Evolutionary conservation across 148 eudicot species (phyloP).

Genomic region (Vaccinium myrtillus): DNA sequence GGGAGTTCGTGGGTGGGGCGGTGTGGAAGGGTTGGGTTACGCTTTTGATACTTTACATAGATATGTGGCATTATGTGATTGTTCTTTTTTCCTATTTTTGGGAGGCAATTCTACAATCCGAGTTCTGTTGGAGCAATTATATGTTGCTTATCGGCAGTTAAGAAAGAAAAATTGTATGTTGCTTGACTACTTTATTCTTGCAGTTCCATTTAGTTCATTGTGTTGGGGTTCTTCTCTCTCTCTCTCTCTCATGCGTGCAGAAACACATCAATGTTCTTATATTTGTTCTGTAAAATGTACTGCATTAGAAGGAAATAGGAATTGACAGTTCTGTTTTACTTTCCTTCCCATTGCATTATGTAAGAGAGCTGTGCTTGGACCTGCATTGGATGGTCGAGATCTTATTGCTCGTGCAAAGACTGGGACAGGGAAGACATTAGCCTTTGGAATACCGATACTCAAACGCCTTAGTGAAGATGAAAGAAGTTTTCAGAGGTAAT

Average conservation of each 20-base stretch:
- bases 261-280: too few species aligned
- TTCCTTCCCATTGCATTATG: constrained; percentile 15
- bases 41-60: background rate
- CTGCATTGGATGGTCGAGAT: constrained; percentile 78
- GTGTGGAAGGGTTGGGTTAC: background rate
- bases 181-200: too few species aligned
- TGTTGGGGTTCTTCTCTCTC: too few species aligned
- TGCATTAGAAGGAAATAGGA: background rate
- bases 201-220: too few species aligned
- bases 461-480: constrained; percentile 61
- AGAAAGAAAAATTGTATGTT: too few species aligned
- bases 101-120: too few species aligned
- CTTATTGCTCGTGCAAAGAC: constrained; percentile 97
- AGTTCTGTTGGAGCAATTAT: too few species aligned
- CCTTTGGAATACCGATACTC: constrained; percentile 89
- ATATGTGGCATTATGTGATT: background rate
- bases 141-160: too few species aligned
- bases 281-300: background rate
- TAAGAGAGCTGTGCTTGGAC: constrained; percentile 77
- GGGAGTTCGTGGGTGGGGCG: background rate
- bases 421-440: constrained; percentile 95
- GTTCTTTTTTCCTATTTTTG: too few species aligned
- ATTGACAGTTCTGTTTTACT: background rate
- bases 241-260: background rate
- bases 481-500: constrained; percentile 58